phyloP scores from a whole-genome alignment of 2,329 filamentous ascomycete species.

The Laburnicola sp. region DNA sequence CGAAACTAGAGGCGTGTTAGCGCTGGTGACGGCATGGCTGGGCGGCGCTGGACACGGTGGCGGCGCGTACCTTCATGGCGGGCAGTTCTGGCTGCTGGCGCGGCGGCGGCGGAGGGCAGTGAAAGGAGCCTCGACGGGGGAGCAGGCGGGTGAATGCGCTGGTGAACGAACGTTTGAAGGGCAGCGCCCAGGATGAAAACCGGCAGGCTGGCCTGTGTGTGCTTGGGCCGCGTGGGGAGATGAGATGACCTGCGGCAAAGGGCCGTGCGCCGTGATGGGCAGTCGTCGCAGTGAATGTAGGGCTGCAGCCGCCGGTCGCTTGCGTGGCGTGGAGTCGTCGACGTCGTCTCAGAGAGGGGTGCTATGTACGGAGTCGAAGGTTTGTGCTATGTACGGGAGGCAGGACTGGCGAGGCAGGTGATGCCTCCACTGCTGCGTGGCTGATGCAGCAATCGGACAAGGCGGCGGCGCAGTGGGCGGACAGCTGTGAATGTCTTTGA shows the following conservation, averaged over 20 bases:
- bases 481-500: slow-evolving; percentile 14
- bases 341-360: not conserved
- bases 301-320: slow-evolving; percentile 15
- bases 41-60: slow-evolving; percentile 11
- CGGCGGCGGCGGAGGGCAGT: slow-evolving; percentile 7
- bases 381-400: not conserved
- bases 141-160: slow-evolving; percentile 13
- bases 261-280: slow-evolving; percentile 12
- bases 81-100: slow-evolving; percentile 8
- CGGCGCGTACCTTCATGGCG: slow-evolving; percentile 30
- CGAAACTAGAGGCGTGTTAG: slow-evolving; percentile 59
- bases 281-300: slow-evolving; percentile 11
- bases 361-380: not conserved
- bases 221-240: slow-evolving; percentile 18
- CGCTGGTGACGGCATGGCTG: slow-evolving; percentile 27
- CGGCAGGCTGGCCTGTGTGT: slow-evolving; percentile 25
- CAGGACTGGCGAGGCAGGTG: not conserved
- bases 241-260: slow-evolving; percentile 20
- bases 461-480: slow-evolving; percentile 10
- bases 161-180: slow-evolving; percentile 5
- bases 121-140: slow-evolving; percentile 10
- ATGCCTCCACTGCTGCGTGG: slow-evolving; percentile 8
- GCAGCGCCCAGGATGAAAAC: slow-evolving; percentile 22
- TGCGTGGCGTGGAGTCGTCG: not conserved
- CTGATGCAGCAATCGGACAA: slow-evolving; percentile 20